Evolutionary conservation across 345 rosid species (phyloP).

Genomic region (Cardamine occulta): DNA sequence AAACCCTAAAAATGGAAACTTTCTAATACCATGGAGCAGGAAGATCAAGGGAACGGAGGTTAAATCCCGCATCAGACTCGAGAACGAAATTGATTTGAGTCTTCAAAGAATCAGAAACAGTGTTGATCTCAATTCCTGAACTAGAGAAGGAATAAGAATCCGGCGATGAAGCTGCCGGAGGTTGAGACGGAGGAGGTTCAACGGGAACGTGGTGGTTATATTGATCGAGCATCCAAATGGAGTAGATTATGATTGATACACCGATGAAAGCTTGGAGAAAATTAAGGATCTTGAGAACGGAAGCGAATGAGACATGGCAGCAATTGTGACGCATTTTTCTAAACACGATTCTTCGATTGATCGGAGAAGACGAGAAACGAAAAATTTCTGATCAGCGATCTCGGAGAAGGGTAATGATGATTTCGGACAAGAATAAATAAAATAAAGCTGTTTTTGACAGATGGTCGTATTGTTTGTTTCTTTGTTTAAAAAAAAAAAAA

Average conservation of each 20-base stretch:
- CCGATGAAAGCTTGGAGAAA: conserved; percentile 75
- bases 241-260: conserved; percentile 67
- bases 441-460: conserved; percentile 14
- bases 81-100: conserved; percentile 43
- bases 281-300: conserved; percentile 68
- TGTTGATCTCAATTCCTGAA: conserved; percentile 27
- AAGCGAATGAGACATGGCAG: conserved; percentile 72
- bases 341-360: background rate
- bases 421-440: background rate
- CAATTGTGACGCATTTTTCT: conserved; percentile 65
- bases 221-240: conserved; percentile 87
- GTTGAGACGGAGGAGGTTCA: conserved; percentile 36
- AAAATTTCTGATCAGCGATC: conserved; percentile 23
- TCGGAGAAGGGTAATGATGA: background rate
- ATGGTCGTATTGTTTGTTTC: conserved; percentile 18
- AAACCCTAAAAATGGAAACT: conserved; percentile 32
- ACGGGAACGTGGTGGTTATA: conserved; percentile 62
- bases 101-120: conserved; percentile 17
- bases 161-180: conserved; percentile 35
- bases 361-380: conserved; percentile 7
- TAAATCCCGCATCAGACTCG: conserved; percentile 51
- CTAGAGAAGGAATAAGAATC: conserved; percentile 28
- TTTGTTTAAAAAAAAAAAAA: background rate
- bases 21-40: conserved; percentile 81
- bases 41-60: conserved; percentile 60